Base-by-base conservation (phyloP, 176 grass and related monocot species). In the Chrysopogon serrulatus region DNA sequence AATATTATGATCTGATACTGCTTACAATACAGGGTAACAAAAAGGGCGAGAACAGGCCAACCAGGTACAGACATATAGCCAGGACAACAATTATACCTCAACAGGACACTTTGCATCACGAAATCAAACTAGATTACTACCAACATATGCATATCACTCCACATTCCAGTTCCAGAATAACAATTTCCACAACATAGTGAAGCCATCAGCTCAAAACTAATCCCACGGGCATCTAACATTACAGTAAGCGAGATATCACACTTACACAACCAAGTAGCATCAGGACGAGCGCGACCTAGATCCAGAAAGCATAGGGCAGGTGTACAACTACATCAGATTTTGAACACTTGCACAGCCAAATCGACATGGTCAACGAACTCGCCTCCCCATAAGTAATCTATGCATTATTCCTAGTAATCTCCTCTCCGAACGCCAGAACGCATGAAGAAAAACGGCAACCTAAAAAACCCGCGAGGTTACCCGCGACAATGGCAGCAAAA, bases 51-150 rank as follows among this genome's bases (percentile, higher is more conserved):
- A 43, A 63, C 10, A 19, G 3, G 4, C 30, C 8, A 71, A 35
- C 8, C 18, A 71, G 73, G n/a, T n/a, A n/a, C n/a, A n/a, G n/a
- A n/a, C n/a, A 88, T 72, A 65, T 62, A 74, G 47, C 10, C 17
- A 31, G 26, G 32, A 2, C 28, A 16, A 16, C 18, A 68, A 44
- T 13, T 45, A 17, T 26, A 11, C 47, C 2, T 37, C 34, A 4
- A 18, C 8, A 44, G 4, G 21, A 18, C 6, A 11, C 12, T n/a
- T n/a, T 57, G 59, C 0, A 5, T 28, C 27, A 40, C 5, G 0
- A 60, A 18, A 15, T 27, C 2, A 44, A 78, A 59, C 10, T 54
- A 36, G 0, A 17, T 9, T 10, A 62, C 4, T 44, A 56, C 36
- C 30, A 21, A 54, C 4, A 23, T 2, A 79, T 24, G n/a, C 41